phyloP scores from a whole-genome alignment of 495 filamentous ascomycete species.

The Trichocladium antarcticum region DNA sequence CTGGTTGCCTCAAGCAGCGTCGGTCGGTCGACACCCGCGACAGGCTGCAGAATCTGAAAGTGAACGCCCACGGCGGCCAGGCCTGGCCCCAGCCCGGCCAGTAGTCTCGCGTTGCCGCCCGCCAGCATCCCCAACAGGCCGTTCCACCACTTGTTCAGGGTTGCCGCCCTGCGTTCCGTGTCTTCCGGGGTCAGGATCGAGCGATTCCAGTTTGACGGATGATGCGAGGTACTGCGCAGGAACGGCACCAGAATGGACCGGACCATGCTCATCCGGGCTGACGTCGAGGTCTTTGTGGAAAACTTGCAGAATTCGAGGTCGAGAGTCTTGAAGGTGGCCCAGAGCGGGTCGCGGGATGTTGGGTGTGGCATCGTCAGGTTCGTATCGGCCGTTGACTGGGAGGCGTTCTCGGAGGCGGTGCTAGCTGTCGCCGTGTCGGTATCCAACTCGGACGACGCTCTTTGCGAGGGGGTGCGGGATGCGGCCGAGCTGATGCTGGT shows the following conservation, averaged over 20 bases:
- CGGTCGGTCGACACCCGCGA: conserved; percentile 46
- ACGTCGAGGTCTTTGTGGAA: conserved; percentile 56
- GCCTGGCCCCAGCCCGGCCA: conserved; percentile 33
- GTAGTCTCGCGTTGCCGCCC: conserved; percentile 36
- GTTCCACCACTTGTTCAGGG: conserved; percentile 94
- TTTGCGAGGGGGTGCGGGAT: conserved; percentile 43
- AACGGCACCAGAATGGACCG: conserved; percentile 76
- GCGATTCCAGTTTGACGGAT: conserved; percentile 53
- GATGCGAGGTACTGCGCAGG: conserved; percentile 57
- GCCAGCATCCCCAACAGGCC: conserved; percentile 79
- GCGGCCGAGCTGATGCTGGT: conserved; percentile 24
- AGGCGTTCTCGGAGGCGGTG: conserved; percentile 45
- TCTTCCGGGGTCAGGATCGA: conserved; percentile 57
- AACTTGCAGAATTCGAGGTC: conserved; percentile 82
- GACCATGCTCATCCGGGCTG: conserved; percentile 70
- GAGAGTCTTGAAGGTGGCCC: conserved; percentile 68
- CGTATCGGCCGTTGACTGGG: conserved; percentile 42
- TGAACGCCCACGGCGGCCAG: conserved; percentile 9
- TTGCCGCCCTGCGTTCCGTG: conserved; percentile 68
- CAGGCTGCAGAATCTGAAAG: conserved; percentile 46
- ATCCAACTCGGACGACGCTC: conserved; percentile 24
- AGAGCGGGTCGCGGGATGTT: conserved; percentile 69
- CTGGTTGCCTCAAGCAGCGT: conserved; percentile 75
- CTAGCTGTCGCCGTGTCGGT: conserved; percentile 39
- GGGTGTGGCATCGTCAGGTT: conserved; percentile 33